Percentiles rank a stretch among this genome's conserved stretches.
Evolutionary conservation across 371 early-diverging fungal genomes (phyloP).

Genomic region (Mucor racemosus): DNA sequence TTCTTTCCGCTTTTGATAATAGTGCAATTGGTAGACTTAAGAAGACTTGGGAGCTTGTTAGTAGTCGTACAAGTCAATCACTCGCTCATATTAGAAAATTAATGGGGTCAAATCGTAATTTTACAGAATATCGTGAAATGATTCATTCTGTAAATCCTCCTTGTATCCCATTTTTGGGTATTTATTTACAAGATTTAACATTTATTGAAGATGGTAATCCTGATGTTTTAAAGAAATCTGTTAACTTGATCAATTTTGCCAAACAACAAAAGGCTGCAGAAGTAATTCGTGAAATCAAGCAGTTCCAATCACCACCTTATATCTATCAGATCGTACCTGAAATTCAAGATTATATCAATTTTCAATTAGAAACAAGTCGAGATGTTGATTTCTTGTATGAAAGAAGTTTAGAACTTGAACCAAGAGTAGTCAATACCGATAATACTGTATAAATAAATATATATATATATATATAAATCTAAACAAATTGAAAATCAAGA

Average conservation of each 20-base stretch:
- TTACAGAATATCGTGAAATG: conserved; percentile 84
- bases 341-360: conserved; percentile 80
- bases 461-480: not conserved
- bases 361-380: conserved; percentile 59
- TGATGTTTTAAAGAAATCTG: conserved; percentile 66
- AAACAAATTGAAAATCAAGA: not conserved
- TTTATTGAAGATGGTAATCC: conserved; percentile 95
- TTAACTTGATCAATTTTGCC: conserved; percentile 86
- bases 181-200: conserved; percentile 89
- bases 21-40: conserved; percentile 90
- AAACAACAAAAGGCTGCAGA: conserved; percentile 89
- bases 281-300: conserved; percentile 91
- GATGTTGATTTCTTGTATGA: conserved; percentile 74
- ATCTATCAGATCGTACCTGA: conserved; percentile 75
- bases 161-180: conserved; percentile 90
- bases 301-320: conserved; percentile 90
- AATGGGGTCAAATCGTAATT: conserved; percentile 86
- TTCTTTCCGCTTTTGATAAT: conserved; percentile 88
- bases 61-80: conserved; percentile 61
- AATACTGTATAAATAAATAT: conserved; percentile 11
- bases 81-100: conserved; percentile 58
- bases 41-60: conserved; percentile 84
- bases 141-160: conserved; percentile 89
- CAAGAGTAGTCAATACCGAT: conserved; percentile 39
- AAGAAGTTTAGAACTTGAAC: conserved; percentile 71